These are phyloP conservation scores for Podila minutissima DNA, from an alignment of 192 early-diverging fungal genomes.

Conservation along the genomic window DNA sequence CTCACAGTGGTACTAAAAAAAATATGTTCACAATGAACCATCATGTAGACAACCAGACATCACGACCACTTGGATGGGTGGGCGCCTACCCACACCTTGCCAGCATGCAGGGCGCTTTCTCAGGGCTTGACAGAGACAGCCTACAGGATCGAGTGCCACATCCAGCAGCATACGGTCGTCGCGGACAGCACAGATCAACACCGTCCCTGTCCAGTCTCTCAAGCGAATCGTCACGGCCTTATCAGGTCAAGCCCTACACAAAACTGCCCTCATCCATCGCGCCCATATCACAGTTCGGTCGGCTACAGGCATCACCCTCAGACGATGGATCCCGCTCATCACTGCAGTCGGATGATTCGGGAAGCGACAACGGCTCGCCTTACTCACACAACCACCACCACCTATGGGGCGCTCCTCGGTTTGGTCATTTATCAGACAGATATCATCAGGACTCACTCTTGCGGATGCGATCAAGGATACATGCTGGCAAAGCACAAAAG, in stretches of 20 bases:
- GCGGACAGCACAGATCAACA: not conserved
- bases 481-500: slow-evolving; percentile 39
- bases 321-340: slow-evolving; percentile 7
- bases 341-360: not conserved
- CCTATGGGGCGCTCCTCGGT: not conserved
- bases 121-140: slow-evolving; percentile 6
- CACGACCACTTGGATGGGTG: slow-evolving; percentile 22
- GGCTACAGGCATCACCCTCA: slow-evolving; percentile 3
- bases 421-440: not conserved
- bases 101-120: not conserved
- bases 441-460: slow-evolving; percentile 28
- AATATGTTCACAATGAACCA: not conserved
- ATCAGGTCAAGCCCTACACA: slow-evolving; percentile 41
- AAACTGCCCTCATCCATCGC: slow-evolving; percentile 20
- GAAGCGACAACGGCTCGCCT: not conserved
- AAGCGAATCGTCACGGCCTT: slow-evolving; percentile 12
- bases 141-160: slow-evolving; percentile 2
- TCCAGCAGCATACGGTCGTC: not conserved
- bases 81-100: slow-evolving; percentile 27
- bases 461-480: slow-evolving; percentile 32
- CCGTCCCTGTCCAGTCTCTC: not conserved
- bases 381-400: not conserved
- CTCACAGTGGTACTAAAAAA: not conserved
- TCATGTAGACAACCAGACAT: not conserved
- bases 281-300: slow-evolving; percentile 17